A percentile compares a stretch with the other conserved stretches of the same genome.
phyloP scores from a whole-genome alignment of 2,329 filamentous ascomycete genomes.

The Fusarium abutilonis region DNA sequence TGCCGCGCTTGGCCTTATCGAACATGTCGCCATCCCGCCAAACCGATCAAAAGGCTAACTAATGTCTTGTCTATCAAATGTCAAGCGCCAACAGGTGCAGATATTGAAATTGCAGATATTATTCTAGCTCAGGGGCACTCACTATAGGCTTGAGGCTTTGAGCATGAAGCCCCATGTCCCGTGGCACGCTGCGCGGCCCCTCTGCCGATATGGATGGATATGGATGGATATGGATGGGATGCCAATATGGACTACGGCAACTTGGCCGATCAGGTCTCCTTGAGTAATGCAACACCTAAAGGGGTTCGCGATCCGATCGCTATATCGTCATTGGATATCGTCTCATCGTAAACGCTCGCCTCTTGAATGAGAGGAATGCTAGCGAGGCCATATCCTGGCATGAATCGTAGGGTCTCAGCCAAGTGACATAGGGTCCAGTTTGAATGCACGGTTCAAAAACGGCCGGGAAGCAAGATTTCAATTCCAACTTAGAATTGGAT shows the following conservation, averaged over 20 bases:
- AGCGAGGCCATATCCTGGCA: neutral
- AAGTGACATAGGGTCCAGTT: neutral
- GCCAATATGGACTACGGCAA: neutral
- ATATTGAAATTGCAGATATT: slow-evolving; percentile 27
- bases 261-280: slow-evolving; percentile 2
- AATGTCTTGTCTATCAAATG: slow-evolving; percentile 33
- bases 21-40: slow-evolving; percentile 37
- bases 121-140: slow-evolving; percentile 39
- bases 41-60: slow-evolving; percentile 20
- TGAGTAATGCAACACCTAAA: neutral
- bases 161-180: slow-evolving; percentile 24
- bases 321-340: slow-evolving; percentile 7
- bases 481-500: slow-evolving; percentile 11
- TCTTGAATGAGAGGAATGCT: slow-evolving; percentile 12
- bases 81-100: slow-evolving; percentile 25
- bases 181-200: slow-evolving; percentile 25
- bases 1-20: slow-evolving; percentile 36
- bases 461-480: slow-evolving; percentile 11
- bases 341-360: slow-evolving; percentile 4
- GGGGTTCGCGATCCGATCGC: slow-evolving; percentile 27
- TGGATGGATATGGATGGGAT: no score
- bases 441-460: slow-evolving; percentile 25
- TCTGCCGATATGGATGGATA: slow-evolving; percentile 12
- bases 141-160: neutral
- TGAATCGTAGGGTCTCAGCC: slow-evolving; percentile 8